Conservation (phyloP, 257 asterid species). For the Haberlea rhodopensis region DNA sequence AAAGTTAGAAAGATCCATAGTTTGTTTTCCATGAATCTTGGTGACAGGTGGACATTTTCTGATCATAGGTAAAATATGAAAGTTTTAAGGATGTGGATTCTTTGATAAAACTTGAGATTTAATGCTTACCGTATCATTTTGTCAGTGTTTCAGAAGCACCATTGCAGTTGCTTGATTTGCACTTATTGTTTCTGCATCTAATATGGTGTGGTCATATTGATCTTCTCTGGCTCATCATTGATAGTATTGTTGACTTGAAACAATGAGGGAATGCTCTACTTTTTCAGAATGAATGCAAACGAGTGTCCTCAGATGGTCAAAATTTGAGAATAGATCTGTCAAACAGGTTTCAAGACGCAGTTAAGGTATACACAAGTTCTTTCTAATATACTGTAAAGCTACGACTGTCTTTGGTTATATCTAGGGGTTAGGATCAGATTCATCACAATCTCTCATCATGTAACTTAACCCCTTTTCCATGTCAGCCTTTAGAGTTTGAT, state of each 20-base stretch:
- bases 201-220: not conserved
- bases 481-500: not conserved
- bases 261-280: slow-evolving; percentile 5
- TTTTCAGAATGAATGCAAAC: slow-evolving; percentile 90
- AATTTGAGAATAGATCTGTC: slow-evolving; percentile 86
- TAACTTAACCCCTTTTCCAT: not conserved
- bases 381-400: slow-evolving; percentile 16
- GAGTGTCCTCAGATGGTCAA: slow-evolving; percentile 86
- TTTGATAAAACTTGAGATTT: not conserved
- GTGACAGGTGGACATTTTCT: too few species aligned
- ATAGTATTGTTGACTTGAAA: not conserved
- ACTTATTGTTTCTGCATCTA: not conserved
- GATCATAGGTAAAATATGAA: too few species aligned
- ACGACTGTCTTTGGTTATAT: not conserved
- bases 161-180: slow-evolving; percentile 2
- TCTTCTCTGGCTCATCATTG: not conserved
- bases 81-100: slow-evolving; percentile 3
- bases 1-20: not conserved
- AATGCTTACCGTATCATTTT: not conserved
- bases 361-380: slow-evolving; percentile 55
- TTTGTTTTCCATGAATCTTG: not conserved
- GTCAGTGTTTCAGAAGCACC: not conserved
- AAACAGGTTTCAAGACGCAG: slow-evolving; percentile 91
- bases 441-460: not conserved
- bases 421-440: slow-evolving; percentile 12